Conservation (phyloP, 1,284 basidiomycete species). For the Trametes hirsuta region DNA sequence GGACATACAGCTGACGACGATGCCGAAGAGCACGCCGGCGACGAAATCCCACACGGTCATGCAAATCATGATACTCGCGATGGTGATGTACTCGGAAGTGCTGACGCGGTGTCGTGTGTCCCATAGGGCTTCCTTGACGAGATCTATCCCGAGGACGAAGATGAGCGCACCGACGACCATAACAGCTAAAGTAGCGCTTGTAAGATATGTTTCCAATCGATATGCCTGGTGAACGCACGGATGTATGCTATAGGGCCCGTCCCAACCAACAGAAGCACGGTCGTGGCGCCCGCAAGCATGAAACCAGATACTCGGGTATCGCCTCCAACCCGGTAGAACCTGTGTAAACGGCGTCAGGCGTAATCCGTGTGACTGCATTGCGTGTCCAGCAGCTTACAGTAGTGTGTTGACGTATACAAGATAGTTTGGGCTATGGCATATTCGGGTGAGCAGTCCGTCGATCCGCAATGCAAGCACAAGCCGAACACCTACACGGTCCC, state of each 20-base stretch:
- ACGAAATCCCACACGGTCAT: constrained; percentile 98
- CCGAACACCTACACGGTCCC: constrained; percentile 72
- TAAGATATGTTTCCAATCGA: background rate
- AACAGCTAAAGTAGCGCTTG: constrained; percentile 57
- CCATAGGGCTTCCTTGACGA: constrained; percentile 95
- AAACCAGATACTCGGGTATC: constrained; percentile 84
- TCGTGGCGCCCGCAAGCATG: constrained; percentile 81
- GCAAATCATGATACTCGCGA: constrained; percentile 80
- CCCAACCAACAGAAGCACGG: constrained; percentile 78
- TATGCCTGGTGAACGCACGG: constrained; percentile 61
- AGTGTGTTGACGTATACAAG: constrained; percentile 91
- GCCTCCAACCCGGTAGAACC: constrained; percentile 95
- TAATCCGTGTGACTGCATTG: background rate
- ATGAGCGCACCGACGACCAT: constrained; percentile 93
- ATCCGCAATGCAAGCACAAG: background rate
- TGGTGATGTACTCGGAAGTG: constrained; percentile 77
- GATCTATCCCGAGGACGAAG: constrained; percentile 93
- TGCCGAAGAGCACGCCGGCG: constrained; percentile 90
- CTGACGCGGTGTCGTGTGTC: constrained; percentile 91
- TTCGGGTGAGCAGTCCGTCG: background rate
- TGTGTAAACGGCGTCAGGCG: constrained; percentile 30
- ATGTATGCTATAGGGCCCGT: constrained; percentile 87
- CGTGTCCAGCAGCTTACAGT: constrained; percentile 50
- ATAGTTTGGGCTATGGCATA: constrained; percentile 67
- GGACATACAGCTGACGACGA: constrained; percentile 82